Percentiles rank a stretch among this genome's conserved stretches.
Evolutionary conservation across 2,329 filamentous ascomycete genomes (phyloP).

Genomic region (Botrytis galanthina): DNA sequence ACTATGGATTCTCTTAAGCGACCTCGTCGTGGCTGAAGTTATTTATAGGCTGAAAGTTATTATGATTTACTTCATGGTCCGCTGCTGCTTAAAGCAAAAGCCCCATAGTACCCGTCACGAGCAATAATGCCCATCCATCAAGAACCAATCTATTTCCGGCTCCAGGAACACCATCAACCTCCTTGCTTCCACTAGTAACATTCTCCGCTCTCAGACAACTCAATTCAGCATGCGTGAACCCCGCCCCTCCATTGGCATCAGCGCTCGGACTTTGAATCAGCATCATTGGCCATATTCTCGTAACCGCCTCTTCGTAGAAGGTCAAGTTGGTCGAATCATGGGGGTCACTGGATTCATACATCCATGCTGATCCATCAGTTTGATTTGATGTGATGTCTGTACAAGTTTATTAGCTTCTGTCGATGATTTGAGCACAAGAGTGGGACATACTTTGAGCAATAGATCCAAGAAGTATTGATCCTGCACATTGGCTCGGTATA

Average conservation of each 20-base stretch:
- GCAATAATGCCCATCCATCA: background rate
- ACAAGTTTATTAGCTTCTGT: background rate
- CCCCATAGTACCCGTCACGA: background rate
- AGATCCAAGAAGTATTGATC: background rate
- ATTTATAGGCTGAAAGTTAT: background rate
- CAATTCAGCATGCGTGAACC: background rate
- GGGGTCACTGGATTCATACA: background rate
- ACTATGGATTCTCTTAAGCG: background rate
- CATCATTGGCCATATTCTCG: constrained; percentile 7
- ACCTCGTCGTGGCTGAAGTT: background rate
- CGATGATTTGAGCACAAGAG: background rate
- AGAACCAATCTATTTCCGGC: background rate
- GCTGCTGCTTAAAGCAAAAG: background rate
- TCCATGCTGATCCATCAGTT: constrained; percentile 5
- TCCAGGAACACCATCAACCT: background rate
- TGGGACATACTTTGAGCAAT: background rate
- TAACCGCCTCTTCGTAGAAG: constrained; percentile 1
- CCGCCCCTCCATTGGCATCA: background rate
- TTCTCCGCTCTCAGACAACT: constrained; percentile 4
- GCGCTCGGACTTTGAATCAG: background rate
- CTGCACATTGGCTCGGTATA: background rate
- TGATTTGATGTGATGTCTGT: background rate
- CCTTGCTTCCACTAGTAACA: background rate
- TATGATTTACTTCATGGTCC: background rate
- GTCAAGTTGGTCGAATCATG: background rate